A percentile compares a stretch with the other conserved stretches of the same genome.
Conservation (phyloP, 2,329 filamentous ascomycete genomes). For the Colletotrichum sp. region DNA sequence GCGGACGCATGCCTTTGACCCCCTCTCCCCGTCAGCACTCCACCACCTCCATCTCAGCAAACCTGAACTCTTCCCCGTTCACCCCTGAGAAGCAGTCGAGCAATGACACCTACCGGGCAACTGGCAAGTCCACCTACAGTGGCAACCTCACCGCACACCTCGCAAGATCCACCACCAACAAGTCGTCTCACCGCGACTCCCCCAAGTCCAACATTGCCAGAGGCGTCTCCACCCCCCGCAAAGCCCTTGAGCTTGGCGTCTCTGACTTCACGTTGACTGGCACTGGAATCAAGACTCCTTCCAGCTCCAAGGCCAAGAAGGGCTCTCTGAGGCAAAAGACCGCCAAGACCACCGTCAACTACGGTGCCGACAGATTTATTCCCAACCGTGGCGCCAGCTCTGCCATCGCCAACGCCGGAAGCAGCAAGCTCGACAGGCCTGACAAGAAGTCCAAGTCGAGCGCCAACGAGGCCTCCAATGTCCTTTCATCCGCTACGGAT, state of each 20-base stretch:
- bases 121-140: conserved; percentile 77
- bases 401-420: conserved; percentile 80
- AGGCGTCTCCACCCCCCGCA: conserved; percentile 76
- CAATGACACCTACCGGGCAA: conserved; percentile 54
- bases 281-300: conserved; percentile 74
- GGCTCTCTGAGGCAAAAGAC: conserved; percentile 55
- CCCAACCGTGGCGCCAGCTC: conserved; percentile 92
- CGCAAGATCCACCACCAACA: conserved; percentile 68
- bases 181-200: conserved; percentile 78
- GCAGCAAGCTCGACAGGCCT: conserved; percentile 78
- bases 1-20: conserved; percentile 92
- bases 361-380: conserved; percentile 91
- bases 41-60: conserved; percentile 51
- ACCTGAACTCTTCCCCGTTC: conserved; percentile 74
- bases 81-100: conserved; percentile 69
- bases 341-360: conserved; percentile 79
- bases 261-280: conserved; percentile 92
- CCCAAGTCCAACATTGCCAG: conserved; percentile 96
- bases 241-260: conserved; percentile 83
- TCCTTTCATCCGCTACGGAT: conserved; percentile 80
- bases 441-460: conserved; percentile 78
- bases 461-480: conserved; percentile 72
- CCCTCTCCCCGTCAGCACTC: conserved; percentile 79
- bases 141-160: conserved; percentile 83
- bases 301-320: conserved; percentile 63